Evolutionary conservation across 2,329 filamentous ascomycete genomes (phyloP).

Genomic region (Penicillium sp.): DNA sequence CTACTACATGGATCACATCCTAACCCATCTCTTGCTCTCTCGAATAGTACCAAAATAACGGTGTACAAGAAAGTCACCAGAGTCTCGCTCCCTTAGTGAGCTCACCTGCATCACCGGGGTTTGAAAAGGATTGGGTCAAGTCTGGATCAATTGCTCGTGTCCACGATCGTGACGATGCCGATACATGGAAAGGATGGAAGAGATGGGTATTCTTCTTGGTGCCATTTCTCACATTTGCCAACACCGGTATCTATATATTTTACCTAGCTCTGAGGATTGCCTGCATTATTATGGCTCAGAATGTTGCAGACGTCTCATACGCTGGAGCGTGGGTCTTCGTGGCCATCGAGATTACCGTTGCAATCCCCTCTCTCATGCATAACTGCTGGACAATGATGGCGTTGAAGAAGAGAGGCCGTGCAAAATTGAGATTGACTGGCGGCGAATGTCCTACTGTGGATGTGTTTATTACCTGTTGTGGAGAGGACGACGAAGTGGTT

Average conservation of each 20-base stretch:
- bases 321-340: slow-evolving; percentile 59
- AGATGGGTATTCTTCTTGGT: slow-evolving; percentile 36
- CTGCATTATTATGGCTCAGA: slow-evolving; percentile 55
- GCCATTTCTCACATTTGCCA: slow-evolving; percentile 37
- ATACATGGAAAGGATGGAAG: slow-evolving; percentile 41
- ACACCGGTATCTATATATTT: slow-evolving; percentile 37
- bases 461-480: slow-evolving; percentile 47
- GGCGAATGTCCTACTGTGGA: slow-evolving; percentile 43
- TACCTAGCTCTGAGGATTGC: slow-evolving; percentile 55
- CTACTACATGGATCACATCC: not conserved
- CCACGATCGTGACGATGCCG: slow-evolving; percentile 38
- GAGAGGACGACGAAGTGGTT: slow-evolving; percentile 45
- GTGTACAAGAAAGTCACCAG: slow-evolving; percentile 33
- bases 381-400: slow-evolving; percentile 59
- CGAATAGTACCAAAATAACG: slow-evolving; percentile 23
- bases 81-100: slow-evolving; percentile 36
- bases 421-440: slow-evolving; percentile 51
- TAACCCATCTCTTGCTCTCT: not conserved
- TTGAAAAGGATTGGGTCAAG: slow-evolving; percentile 40
- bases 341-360: slow-evolving; percentile 53
- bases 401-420: slow-evolving; percentile 54
- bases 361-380: slow-evolving; percentile 57
- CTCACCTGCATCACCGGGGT: slow-evolving; percentile 29
- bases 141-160: slow-evolving; percentile 39
- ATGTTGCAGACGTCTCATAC: slow-evolving; percentile 42